Evolutionary conservation across 2,329 filamentous ascomycete species (phyloP).

Genomic region (Claviceps capensis): DNA sequence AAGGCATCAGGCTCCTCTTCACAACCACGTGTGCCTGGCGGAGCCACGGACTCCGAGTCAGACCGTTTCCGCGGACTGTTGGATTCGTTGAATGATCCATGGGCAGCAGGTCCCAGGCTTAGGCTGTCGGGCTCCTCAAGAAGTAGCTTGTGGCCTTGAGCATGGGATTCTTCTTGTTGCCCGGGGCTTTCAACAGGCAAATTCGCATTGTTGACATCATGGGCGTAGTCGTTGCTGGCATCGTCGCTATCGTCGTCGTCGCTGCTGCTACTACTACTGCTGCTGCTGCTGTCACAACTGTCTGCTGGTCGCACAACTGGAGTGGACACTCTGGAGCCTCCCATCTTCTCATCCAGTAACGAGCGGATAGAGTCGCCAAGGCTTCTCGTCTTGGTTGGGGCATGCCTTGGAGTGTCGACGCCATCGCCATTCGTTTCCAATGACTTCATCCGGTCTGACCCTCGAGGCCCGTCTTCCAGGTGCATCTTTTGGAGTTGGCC

Average conservation of each 20-base stretch:
- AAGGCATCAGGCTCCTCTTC: conserved; percentile 35
- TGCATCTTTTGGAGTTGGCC: conserved; percentile 23
- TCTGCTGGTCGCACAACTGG: conserved; percentile 41
- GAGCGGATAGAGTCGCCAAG: conserved; percentile 25
- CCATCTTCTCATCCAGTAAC: conserved; percentile 40
- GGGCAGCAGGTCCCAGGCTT: conserved; percentile 32
- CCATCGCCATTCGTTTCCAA: conserved; percentile 16
- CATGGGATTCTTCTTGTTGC: conserved; percentile 14
- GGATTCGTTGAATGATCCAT: conserved; percentile 17
- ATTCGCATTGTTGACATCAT: background rate
- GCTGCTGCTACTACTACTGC: background rate
- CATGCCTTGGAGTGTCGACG: conserved; percentile 24
- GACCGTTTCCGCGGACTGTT: conserved; percentile 29
- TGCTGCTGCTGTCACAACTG: conserved; percentile 12
- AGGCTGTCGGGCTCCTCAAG: conserved; percentile 38
- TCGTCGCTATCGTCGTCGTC: background rate
- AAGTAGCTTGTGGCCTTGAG: conserved; percentile 27
- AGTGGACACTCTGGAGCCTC: conserved; percentile 49
- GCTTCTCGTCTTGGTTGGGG: conserved; percentile 15
- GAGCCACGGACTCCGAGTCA: conserved; percentile 37
- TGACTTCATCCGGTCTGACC: conserved; percentile 13
- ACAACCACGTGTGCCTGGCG: conserved; percentile 29
- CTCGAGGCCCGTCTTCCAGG: conserved; percentile 15
- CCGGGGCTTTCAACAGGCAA: background rate
- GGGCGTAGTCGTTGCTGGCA: background rate